A percentile compares a stretch with the other conserved stretches of the same genome.
These are phyloP conservation scores for Neurospora crassa DNA, from an alignment of 2,329 filamentous ascomycete species.

Conservation along the genomic window DNA sequence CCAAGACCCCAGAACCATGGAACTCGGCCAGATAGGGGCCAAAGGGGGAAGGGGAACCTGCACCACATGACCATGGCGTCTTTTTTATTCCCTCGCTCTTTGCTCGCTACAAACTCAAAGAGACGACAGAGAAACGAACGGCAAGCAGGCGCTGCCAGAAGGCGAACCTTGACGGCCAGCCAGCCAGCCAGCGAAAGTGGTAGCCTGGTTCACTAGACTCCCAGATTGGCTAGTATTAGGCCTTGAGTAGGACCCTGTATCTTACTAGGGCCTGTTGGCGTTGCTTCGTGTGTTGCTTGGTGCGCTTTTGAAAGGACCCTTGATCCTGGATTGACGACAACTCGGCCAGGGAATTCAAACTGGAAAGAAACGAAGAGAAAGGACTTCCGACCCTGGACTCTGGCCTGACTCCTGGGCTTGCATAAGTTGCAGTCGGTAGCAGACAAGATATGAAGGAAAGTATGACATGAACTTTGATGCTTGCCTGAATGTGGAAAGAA, in stretches of 20 bases:
- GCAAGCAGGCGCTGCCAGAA: background rate
- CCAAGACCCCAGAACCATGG: background rate
- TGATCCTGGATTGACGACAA: background rate
- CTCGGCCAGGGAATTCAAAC: background rate
- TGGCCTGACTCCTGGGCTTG: background rate
- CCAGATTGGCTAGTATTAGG: background rate
- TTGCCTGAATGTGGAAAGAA: background rate
- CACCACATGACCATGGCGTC: background rate
- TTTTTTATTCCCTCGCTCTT: background rate
- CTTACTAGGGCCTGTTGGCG: background rate
- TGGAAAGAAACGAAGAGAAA: background rate
- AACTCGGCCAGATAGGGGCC: background rate
- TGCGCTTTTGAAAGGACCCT: background rate
- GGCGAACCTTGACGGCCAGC: background rate
- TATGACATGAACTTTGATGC: background rate
- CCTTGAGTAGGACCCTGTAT: background rate
- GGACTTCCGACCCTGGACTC: background rate
- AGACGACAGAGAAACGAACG: background rate
- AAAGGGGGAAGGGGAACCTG: background rate
- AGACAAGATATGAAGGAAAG: background rate
- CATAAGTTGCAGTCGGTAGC: background rate
- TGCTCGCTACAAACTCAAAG: background rate
- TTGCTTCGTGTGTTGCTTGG: background rate
- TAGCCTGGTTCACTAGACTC: background rate
- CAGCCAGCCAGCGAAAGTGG: background rate